Base-by-base conservation (phyloP, 2,329 filamentous ascomycete genomes). In the Blastomyces gilchristii region DNA sequence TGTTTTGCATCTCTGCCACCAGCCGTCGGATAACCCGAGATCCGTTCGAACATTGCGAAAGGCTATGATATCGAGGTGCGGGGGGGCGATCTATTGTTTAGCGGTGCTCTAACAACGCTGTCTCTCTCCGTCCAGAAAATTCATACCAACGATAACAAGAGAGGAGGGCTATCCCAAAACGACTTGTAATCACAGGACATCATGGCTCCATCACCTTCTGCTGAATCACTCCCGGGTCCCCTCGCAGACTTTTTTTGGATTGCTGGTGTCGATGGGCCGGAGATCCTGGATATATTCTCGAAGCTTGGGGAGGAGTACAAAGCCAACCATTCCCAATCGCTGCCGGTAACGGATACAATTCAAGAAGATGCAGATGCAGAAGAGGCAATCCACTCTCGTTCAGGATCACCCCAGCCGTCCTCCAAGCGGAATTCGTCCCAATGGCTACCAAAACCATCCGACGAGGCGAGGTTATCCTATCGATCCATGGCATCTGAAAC, bases 161-260 rank as follows among this genome's bases (percentile, higher is more conserved):
- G 34, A 16, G 39, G 41, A 39, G 57, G 22, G 37, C 9, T 39
- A 39, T 12, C 16, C 9, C 16, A 3, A n/a, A 45, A 31, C 41
- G 22, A 31, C 43, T 5, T 31, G 11, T 12, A 47, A 41, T 41
- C 39, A 34, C 41, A 34, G 41, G n/a, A 57, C 37, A 70, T 63
- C 64, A 76, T 77, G 71, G 70, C 76, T 63, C 69, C 68, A 56
- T 63, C 69, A 56, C 67, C 72, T 56, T 56, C 73, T 53, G 68
- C 75, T 62, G 77, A 81, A 64, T 69, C 73, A 63, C 76, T 78
- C 57, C 78, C 79, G 64, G 78, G 78, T 62, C 84, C 85, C 62
- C 81, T 87, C 62, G 85, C 85, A 69, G 85, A 87, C 73, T 86
- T 84, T 74, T 87, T 87, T 74, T 87, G 86, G 80, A 87, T 87